Evolutionary conservation across 805 yeast genomes (phyloP).

Genomic region (Ogataea haglerorum): DNA sequence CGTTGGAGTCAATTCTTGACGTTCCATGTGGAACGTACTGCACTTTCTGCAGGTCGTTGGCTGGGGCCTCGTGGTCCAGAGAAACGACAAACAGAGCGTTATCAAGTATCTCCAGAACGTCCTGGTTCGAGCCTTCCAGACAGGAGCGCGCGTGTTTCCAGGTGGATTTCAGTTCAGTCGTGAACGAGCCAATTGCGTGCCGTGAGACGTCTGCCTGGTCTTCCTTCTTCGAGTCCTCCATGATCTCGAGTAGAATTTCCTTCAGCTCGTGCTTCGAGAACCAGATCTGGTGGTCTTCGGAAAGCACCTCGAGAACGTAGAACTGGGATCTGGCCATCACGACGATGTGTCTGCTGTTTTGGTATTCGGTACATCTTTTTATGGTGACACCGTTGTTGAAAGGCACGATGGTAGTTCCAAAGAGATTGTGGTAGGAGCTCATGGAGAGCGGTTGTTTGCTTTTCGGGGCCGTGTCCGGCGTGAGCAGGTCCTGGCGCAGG

Average conservation of each 20-base stretch:
- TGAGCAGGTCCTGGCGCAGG: conserved; percentile 49
- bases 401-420: conserved; percentile 65
- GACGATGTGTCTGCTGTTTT: conserved; percentile 47
- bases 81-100: conserved; percentile 50
- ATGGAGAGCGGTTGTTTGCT: conserved; percentile 55
- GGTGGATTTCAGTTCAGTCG: conserved; percentile 48
- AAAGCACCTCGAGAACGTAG: conserved; percentile 47
- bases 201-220: conserved; percentile 39
- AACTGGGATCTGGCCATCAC: conserved; percentile 49
- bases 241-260: conserved; percentile 40
- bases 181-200: conserved; percentile 50
- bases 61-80: conserved; percentile 47
- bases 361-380: conserved; percentile 30
- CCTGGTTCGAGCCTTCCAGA: conserved; percentile 37
- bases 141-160: conserved; percentile 48
- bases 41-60: conserved; percentile 46
- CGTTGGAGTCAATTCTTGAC: conserved; percentile 40
- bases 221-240: conserved; percentile 35
- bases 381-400: conserved; percentile 39
- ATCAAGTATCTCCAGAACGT: conserved; percentile 40
- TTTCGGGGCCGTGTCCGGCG: conserved; percentile 56
- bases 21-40: conserved; percentile 52
- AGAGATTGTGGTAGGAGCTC: conserved; percentile 63
- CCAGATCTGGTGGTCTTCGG: conserved; percentile 44
- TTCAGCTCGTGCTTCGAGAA: conserved; percentile 52